A percentile compares a stretch with the other conserved stretches of the same genome.
These are phyloP conservation scores for Fraxinus platypoda DNA, from an alignment of 305 asterid genomes.

Conservation along the genomic window DNA sequence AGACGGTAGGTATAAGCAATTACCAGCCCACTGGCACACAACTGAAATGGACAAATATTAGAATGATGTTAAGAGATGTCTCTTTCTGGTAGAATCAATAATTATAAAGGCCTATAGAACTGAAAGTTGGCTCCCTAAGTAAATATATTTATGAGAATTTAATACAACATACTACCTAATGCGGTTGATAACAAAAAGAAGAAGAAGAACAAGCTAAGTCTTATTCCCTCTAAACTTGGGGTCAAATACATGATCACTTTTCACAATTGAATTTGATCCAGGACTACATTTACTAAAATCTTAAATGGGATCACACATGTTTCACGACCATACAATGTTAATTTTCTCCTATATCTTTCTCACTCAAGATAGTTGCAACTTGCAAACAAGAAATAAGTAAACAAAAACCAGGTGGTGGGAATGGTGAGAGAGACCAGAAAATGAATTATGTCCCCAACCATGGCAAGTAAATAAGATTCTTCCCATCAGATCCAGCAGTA, in stretches of 20 bases:
- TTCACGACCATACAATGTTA: neutral
- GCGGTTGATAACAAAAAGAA: neutral
- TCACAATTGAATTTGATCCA: neutral
- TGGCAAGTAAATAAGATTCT: neutral
- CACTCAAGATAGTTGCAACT: neutral
- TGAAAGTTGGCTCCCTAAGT: neutral
- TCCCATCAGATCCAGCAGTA: slow-evolving; percentile 15
- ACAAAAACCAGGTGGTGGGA: neutral
- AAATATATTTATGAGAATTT: neutral
- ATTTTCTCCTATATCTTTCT: neutral
- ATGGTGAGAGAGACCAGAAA: neutral
- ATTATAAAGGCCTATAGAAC: neutral
- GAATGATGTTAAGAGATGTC: neutral
- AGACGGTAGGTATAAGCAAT: too few species aligned
- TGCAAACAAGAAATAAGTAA: neutral
- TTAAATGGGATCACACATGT: neutral
- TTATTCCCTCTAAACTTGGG: neutral
- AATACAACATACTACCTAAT: neutral
- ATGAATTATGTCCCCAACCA: neutral
- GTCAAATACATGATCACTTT: neutral
- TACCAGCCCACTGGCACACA: neutral
- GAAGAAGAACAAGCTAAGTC: neutral
- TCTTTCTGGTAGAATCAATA: neutral
- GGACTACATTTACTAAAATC: neutral
- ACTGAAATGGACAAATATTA: neutral